These are phyloP conservation scores for Closterium sp. DNA, from an alignment of 139 green algal genomes.

Conservation along the genomic window DNA sequence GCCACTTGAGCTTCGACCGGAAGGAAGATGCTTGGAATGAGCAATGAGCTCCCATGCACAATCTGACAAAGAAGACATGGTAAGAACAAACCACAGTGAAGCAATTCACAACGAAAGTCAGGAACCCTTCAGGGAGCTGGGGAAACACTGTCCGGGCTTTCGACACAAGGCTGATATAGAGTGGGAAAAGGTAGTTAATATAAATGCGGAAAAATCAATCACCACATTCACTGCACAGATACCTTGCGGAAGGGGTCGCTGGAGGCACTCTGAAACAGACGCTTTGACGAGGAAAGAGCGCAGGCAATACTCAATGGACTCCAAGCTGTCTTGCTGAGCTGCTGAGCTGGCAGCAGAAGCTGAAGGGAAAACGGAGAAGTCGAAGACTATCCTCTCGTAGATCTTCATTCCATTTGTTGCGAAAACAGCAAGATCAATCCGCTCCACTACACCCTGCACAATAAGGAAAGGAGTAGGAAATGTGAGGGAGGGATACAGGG, in stretches of 20 bases:
- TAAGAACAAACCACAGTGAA: background rate
- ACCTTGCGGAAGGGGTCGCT: background rate
- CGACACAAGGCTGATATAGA: no score
- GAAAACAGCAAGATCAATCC: background rate
- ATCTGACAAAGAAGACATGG: background rate
- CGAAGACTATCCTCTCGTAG: background rate
- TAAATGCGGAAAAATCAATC: no score
- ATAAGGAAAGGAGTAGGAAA: background rate
- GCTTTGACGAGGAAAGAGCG: background rate
- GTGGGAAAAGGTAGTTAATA: no score
- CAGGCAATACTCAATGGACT: background rate
- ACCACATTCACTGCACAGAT: background rate
- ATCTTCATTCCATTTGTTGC: background rate
- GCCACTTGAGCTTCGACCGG: background rate
- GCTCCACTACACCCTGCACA: background rate
- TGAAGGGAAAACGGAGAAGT: background rate
- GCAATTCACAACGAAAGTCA: no score
- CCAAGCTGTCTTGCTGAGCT: background rate
- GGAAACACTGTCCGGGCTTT: no score
- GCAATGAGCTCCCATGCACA: background rate
- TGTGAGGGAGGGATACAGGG: no score
- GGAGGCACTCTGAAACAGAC: background rate
- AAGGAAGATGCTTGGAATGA: background rate
- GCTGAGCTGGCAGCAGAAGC: background rate
- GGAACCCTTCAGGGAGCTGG: no score